Evolutionary conservation across 805 yeast genomes (phyloP).

Genomic region (Candida ficus): DNA sequence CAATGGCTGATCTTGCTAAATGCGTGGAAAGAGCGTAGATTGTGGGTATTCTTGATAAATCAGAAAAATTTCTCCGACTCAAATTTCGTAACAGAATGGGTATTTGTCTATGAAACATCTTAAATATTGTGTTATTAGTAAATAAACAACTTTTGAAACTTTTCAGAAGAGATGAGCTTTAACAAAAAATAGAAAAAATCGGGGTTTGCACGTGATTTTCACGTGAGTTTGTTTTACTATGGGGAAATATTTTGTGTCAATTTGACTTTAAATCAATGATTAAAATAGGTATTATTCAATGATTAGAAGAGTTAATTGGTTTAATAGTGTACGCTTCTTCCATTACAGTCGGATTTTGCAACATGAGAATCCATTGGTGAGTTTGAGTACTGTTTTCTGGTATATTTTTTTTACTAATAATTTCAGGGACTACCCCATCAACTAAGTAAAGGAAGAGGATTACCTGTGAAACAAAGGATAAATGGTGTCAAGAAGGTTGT

Average conservation of each 20-base stretch:
- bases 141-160: no score
- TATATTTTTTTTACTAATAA: background rate
- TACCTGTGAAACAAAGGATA: constrained; percentile 51
- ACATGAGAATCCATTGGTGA: constrained; percentile 52
- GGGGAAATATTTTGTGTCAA: no score
- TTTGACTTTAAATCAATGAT: no score
- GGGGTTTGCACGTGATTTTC: no score
- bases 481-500: constrained; percentile 58
- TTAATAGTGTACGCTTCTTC: background rate
- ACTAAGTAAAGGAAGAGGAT: constrained; percentile 38
- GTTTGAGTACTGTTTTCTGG: constrained; percentile 16
- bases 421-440: constrained; percentile 20
- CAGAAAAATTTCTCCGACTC: background rate
- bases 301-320: background rate
- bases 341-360: background rate
- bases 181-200: no score
- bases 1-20: constrained; percentile 78
- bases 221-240: no score
- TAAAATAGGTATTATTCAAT: no score
- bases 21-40: constrained; percentile 89
- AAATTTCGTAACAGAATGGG: background rate
- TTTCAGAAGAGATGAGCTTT: no score
- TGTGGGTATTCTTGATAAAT: constrained; percentile 43
- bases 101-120: background rate
- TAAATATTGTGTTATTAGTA: no score